Base-by-base conservation (phyloP, 805 yeast species). In the Suhomyces xylopsoci region DNA sequence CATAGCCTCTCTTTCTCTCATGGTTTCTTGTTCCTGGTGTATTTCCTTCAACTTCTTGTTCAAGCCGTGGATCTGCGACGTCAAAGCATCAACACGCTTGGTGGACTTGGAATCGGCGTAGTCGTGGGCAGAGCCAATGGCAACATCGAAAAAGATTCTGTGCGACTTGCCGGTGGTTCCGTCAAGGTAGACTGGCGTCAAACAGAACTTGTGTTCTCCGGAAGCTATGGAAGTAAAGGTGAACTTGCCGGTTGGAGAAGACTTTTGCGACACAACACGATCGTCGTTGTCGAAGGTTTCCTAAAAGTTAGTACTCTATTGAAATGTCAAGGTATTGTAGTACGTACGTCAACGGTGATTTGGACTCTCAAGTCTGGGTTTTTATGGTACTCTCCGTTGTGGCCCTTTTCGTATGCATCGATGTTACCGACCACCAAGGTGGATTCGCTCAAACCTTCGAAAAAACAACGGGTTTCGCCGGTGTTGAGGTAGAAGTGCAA, bases 131-230 rank as follows among this genome's bases (percentile, higher is more conserved):
- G 84, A 81, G n/a, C 89, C 90, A 38, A 83, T 74, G 14, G 82
- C 87, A 54, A 90, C 74, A 66, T 89, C 96, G 51, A 91, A 77
- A 65, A 83, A 83, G 47, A 93, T 78, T 67, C 94, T 81, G 60
- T 90, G 85, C 54, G 70, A 71, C 55, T 77, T 75, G 62, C 81
- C 81, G 54, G 81, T 76, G 62, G 88, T 77, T 84, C 91, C 87
- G 50, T 88, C 90, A 84, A 84, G 41, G 83, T 84, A 68, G 17
- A 68, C 60, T 25, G 84, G 83, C 20, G 70, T 72, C 60, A 91
- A 73, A 71, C 97, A 91, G 61, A 92, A 79, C 62, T 80, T 79
- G 76, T 91, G 97, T 66, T 88, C 96, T 38, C 97, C 97, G 9
- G 86, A 75, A 50, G 88, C 96, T 45, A 83, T 72, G 1, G 97